These are phyloP conservation scores for Mycena belliarum DNA, from an alignment of 768 basidiomycete genomes.

Conservation along the genomic window DNA sequence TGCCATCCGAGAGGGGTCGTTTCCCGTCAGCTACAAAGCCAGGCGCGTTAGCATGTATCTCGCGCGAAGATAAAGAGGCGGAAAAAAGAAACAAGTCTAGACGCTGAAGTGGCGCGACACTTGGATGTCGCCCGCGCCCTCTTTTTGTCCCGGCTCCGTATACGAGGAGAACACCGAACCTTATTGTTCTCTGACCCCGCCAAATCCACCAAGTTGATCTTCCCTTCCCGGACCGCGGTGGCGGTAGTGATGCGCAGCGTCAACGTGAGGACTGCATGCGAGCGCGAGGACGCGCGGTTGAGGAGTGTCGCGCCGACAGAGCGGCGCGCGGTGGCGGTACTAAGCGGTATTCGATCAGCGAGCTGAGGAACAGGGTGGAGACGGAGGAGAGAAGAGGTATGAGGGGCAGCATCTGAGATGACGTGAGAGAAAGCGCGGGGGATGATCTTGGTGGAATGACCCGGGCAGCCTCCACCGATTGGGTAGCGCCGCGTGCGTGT, in stretches of 20 bases:
- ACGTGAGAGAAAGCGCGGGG: too few relatives aligned
- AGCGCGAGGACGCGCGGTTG: conserved; percentile 83
- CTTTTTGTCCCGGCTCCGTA: too few relatives aligned
- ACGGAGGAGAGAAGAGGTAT: too few relatives aligned
- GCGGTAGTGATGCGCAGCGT: conserved; percentile 44
- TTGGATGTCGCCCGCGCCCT: too few relatives aligned
- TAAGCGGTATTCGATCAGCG: conserved; percentile 28
- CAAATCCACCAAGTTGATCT: conserved; percentile 85
- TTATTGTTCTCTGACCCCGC: conserved; percentile 94
- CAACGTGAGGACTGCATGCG: conserved; percentile 84
- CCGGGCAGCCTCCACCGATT: too few relatives aligned
- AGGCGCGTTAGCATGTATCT: background rate
- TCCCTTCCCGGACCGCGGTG: conserved; percentile 42
- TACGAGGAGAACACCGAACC: too few relatives aligned
- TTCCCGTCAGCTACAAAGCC: conserved; percentile 66
- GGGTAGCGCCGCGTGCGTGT: too few relatives aligned
- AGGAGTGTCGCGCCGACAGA: conserved; percentile 86
- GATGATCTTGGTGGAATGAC: too few relatives aligned
- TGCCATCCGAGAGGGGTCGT: conserved; percentile 83
- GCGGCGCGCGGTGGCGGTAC: conserved; percentile 72
- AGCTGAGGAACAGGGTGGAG: too few relatives aligned
- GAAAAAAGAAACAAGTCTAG: background rate
- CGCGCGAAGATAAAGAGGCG: too few relatives aligned
- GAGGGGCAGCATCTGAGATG: too few relatives aligned
- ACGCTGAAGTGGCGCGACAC: too few relatives aligned